Conservation (phyloP, 768 basidiomycete genomes). For the Calocera viscosa region DNA sequence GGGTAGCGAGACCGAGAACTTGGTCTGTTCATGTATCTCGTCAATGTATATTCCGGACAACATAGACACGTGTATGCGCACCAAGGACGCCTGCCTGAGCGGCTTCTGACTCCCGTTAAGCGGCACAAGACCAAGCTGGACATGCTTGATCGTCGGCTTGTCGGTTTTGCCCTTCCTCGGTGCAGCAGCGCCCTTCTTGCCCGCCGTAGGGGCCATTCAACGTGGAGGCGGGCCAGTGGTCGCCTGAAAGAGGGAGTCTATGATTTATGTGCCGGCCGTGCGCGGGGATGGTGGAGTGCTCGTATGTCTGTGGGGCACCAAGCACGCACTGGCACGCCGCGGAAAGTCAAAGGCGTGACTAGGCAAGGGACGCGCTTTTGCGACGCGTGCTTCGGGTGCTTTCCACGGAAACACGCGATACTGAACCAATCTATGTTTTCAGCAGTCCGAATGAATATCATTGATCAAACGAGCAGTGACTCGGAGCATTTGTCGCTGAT, state of each 20-base stretch:
- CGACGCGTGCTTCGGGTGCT: no score
- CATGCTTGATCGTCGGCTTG: background rate
- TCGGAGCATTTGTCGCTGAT: no score
- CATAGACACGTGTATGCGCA: background rate
- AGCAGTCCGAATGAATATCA: no score
- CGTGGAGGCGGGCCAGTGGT: background rate
- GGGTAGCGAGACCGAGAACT: background rate
- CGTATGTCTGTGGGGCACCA: background rate
- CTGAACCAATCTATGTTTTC: no score
- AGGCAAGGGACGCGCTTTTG: background rate
- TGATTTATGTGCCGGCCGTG: background rate
- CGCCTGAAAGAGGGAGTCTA: background rate
- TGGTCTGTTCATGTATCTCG: background rate
- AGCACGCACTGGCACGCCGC: no score
- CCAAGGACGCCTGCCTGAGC: background rate
- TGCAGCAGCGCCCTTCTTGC: background rate
- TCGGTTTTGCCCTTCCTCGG: background rate
- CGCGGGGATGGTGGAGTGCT: background rate
- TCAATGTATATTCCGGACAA: background rate
- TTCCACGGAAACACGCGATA: no score
- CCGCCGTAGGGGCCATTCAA: background rate
- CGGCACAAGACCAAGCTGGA: background rate
- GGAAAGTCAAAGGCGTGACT: background rate
- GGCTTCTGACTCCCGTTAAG: background rate
- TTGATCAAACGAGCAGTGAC: no score